Conservation (phyloP, 1,139 yeast genomes). For the Candida sp. region DNA sequence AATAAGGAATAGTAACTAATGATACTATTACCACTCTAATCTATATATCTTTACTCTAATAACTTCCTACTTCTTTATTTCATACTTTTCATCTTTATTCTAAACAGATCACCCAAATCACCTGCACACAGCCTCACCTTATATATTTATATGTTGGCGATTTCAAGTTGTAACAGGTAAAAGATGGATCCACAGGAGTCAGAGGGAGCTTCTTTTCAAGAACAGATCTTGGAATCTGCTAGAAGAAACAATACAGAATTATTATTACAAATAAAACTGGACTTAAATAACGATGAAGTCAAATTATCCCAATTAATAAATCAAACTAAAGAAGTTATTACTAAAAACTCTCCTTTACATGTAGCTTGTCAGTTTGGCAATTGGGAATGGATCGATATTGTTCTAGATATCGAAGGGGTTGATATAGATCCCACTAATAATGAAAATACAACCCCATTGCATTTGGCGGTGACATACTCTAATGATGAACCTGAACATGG, state of each 20-base stretch:
- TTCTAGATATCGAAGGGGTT: conserved; percentile 86
- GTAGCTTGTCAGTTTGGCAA: conserved; percentile 79
- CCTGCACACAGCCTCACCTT: neutral
- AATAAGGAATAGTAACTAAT: no score
- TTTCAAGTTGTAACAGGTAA: neutral
- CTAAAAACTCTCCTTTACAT: conserved; percentile 83
- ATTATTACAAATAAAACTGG: conserved; percentile 52
- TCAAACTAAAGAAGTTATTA: conserved; percentile 62
- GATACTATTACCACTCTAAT: no score
- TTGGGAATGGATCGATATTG: conserved; percentile 79
- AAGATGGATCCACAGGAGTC: neutral
- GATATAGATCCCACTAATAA: conserved; percentile 81
- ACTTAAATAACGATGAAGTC: conserved; percentile 40
- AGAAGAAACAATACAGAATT: conserved; percentile 87
- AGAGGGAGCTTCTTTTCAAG: conserved; percentile 72
- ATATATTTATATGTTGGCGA: neutral
- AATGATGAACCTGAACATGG: conserved; percentile 85
- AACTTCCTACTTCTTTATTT: no score
- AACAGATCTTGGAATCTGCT: conserved; percentile 83
- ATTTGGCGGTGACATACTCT: conserved; percentile 76
- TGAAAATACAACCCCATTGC: conserved; percentile 88
- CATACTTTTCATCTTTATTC: no score
- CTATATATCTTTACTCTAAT: no score
- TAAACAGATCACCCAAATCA: no score
- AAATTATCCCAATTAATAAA: conserved; percentile 64